Evolutionary conservation across 164 flowering plant species (phyloP), one percentile per base, ranked within the genome.

Genomic region (Chloranthus sessilifolius): DNA sequence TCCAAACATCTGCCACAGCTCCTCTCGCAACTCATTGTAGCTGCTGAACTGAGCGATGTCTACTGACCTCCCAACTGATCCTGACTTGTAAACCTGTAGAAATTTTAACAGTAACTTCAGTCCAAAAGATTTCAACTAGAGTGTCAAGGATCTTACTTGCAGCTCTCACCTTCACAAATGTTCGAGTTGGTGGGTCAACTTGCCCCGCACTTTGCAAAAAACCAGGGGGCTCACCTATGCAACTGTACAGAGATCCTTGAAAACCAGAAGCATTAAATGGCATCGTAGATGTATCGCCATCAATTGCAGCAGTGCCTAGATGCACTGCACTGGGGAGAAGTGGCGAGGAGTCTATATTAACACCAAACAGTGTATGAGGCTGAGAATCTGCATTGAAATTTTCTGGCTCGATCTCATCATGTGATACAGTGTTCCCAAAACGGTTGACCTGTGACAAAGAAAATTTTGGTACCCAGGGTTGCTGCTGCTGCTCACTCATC

Each of bases 11-110:
- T 61, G 82, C 51, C 79, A 81, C 69, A 85, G 74, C 54, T 85
- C 88, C 47, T 69, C 76, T n/a, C 85, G 73, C 78, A 85, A 80
- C 79, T 85, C 90, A 60, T 68, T 57, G 28, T 89, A 89, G 80
- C 97, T 82, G 79, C 77, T 81, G 74, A 83, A 85, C 65, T 73
- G 79, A 74, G 72, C 60, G 48, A 89, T 83, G 77, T 89, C 95
- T 46, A 89, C 56, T 35, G 88, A 80, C 60, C 95, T 73, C 66
- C 95, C 97, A 47, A 83, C 80, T 7, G 76, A 75, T 11, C 95
- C 95, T 14, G 88, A 64, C 58, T 89, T 89, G 67, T 89, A 80
- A 34, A 85, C 92, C 97, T 89, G 66, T 47, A 69, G 7, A 58
- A 52, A 58, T 24, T 17, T 14, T 56, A 36, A 53, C 35, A 56